Conservation (phyloP, 2,329 filamentous ascomycete genomes). For the Chrysosphaeria jannelii region DNA sequence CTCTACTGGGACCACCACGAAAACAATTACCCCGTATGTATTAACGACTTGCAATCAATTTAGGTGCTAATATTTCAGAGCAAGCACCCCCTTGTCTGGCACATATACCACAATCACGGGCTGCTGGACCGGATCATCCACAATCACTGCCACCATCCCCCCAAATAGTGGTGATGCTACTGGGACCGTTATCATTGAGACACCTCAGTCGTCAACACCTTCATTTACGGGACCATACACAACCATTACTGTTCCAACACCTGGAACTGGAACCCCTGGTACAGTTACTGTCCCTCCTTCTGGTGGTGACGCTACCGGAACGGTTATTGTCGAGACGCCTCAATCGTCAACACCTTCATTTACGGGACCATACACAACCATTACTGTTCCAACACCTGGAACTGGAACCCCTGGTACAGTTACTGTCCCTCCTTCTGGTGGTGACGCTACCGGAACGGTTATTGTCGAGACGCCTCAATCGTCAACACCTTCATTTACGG, state of each 20-base stretch:
- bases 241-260: constrained; percentile 2
- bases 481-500: constrained; percentile 1
- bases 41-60: too few relatives aligned
- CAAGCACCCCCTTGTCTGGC: constrained; percentile 4
- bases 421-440: constrained; percentile 3
- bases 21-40: constrained; percentile 3
- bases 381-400: constrained; percentile 3
- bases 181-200: constrained; percentile 4
- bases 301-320: constrained; percentile 2
- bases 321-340: constrained; percentile 3
- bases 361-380: constrained; percentile 3
- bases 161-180: constrained; percentile 2
- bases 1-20: constrained; percentile 2
- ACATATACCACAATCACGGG: constrained; percentile 5
- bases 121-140: constrained; percentile 3
- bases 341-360: too few relatives aligned
- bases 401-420: constrained; percentile 2
- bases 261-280: constrained; percentile 2
- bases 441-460: constrained; percentile 2
- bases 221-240: constrained; percentile 2
- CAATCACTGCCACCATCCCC: constrained; percentile 3
- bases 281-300: constrained; percentile 3
- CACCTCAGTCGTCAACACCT: too few relatives aligned
- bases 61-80: too few relatives aligned
- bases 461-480: constrained; percentile 3